Percentiles rank a stretch among this genome's conserved stretches.
Conservation (phyloP, 73 alveolate species). For the Blepharisma japonicum region DNA sequence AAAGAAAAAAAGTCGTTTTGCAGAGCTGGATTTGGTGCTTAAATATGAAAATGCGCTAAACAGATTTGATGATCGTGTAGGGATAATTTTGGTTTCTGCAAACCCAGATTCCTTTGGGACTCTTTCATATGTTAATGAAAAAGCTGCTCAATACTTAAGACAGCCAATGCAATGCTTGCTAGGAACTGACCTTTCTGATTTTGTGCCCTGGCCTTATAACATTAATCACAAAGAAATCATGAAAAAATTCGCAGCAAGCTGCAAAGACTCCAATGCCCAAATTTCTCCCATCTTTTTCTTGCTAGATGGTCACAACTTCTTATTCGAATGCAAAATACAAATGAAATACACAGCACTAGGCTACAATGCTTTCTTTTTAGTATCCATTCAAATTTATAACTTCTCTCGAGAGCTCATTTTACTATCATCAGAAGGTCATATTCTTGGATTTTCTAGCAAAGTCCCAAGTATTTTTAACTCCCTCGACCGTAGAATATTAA, state of each 20-base stretch:
- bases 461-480: no score
- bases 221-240: not conserved
- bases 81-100: not conserved
- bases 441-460: no score
- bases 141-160: not conserved
- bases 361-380: not conserved
- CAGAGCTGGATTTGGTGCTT: no score
- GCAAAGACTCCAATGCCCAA: not conserved
- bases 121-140: not conserved
- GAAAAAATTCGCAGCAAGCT: not conserved
- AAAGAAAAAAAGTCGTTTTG: no score
- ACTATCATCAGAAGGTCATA: no score
- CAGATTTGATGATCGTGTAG: not conserved
- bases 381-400: not conserved
- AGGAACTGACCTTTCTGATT: slow-evolving; percentile 10
- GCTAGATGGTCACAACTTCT: not conserved
- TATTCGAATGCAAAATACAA: not conserved
- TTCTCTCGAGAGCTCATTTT: no score
- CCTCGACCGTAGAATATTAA: no score
- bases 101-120: not conserved
- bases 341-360: not conserved
- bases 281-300: not conserved
- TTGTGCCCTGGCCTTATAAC: slow-evolving; percentile 11
- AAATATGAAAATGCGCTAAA: no score
- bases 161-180: not conserved